Evolutionary conservation across 768 basidiomycete genomes (phyloP), one percentile per base, ranked within the genome.

Genomic region (Collybia nuda): DNA sequence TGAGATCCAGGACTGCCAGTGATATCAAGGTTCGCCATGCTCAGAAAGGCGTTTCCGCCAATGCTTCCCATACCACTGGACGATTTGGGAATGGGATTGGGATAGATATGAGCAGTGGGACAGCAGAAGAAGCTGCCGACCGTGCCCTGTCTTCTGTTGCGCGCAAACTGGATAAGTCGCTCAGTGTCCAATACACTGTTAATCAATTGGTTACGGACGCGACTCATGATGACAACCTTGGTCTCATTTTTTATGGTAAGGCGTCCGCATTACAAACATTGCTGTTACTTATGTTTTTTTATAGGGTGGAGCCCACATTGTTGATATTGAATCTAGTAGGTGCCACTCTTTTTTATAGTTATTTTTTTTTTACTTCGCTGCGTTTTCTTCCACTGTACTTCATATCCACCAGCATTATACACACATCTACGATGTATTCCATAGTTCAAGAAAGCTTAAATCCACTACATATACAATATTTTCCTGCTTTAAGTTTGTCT

Each of bases 171-270:
- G 84, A 91, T 63, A 86, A 85, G 61, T 77, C 82, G 3, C 74
- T 98, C 54, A 95, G 92, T 60, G 90, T 96, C 21, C 90, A 96
- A 64, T 94, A 91, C 58, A 90, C 87, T 5, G 92, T 99, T 53
- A 97, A 96, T 70, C 87, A 92, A 65, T 80, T 98, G 36, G 86
- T 98, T 51, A 85, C 90, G 17, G 85, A 90, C 62, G 96, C 96
- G 32, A 91, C 85, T 19, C 90, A 96, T 61, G 64, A 72, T 2
- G 72, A 70, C 41, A 92, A 92, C 64, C 70, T 98, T 17, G 85
- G 84, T 2, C 78, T 75, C n/a, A 92, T 98, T 56, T 98, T 79
- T 62, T 58, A 61, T 35, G 92, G 92, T 88, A 61, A 53, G 81
- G 18, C 39, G 9, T 24, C 67, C 3, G 7, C 24, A 26, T 26